Base-by-base conservation (phyloP, 1,284 basidiomycete genomes). In the Ustilago cynodontis region DNA sequence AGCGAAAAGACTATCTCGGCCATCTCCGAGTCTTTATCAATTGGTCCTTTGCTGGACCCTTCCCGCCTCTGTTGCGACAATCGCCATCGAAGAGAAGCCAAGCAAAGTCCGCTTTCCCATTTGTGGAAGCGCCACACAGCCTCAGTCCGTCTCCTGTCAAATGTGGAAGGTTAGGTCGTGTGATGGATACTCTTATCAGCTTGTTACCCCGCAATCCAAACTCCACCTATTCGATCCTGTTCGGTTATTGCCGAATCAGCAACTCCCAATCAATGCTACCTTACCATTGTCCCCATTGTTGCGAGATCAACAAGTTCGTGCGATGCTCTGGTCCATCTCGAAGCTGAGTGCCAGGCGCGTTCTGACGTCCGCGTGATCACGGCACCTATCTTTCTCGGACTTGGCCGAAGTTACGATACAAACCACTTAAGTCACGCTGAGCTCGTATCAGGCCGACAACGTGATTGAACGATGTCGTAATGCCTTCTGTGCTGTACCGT, bases 21-120 rank as follows among this genome's bases (percentile, higher is more conserved):
- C 28, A 73, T 73, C 71, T 73, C 71, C 71, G 71, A 68, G 58
- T 45, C 37, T 57, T 67, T 68, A 65, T 68, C 65, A 59, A 45
- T 35, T 13, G 22, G n/a, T 33, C 16, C 31, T 33, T 22, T 47
- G 22, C 29, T 20, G 10, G 16, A 20, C 20, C 29, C 26, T 58
- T 49, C 33, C 31, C 33, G 10, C 11, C 11, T 10, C n/a, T 26
- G 7, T 39, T 59, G 11, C 47, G 47, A 59, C 33, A 13, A 24
- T 8, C 11, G 26, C 29, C 28, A 20, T 31, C 39, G 29, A 47
- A 43, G 5, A 20, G 41, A 43, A n/a, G 41, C n/a, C 41, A 43
- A 47, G 51, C 53, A 55, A 56, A 56, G 60, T 63, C 53, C 60
- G 60, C 59, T 22, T 59, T 31, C 59, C 43, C 49, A 37, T 18